Evolutionary conservation across 495 filamentous ascomycete species (phyloP), one percentile per base, ranked within the genome.

Genomic region (Peziza echinospora): DNA sequence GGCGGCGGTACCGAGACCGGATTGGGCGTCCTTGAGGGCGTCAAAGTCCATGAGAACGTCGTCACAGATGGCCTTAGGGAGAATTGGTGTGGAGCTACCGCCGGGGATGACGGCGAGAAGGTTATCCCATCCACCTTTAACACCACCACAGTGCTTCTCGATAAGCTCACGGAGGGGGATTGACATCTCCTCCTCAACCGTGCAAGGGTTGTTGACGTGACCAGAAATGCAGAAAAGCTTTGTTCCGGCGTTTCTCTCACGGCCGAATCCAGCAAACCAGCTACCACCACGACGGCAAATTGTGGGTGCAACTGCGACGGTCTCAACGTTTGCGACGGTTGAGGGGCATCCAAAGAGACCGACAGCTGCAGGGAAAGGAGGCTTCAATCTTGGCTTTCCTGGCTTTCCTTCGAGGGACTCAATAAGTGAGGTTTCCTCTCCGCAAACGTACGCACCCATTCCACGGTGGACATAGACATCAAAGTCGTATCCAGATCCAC

Each of bases 1-100:
- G 47, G 89, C 89, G 5, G 89, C 89, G n/a, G 89, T 97, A 49
- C 89, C 89, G 9, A 97, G 75, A 71, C 89, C 89, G 37, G 82
- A 84, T 63, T 97, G 89, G 51, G 77, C 85, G 67, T 96, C 89
- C 71, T 97, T 97, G 46, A 97, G 73, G 17, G 82, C 87, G 62
- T 97, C 89, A 62, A 96, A 97, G 65, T 97, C 89, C 89, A 97
- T 97, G 39, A 96, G 67, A 66, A 94, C 86, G 59, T 91, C 74
- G 60, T 93, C 84, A 60, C 86, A 93, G 41, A 89, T 66, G 30
- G 63, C 61, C 67, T 82, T 87, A 47, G 89, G 86, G 42, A 97
- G 70, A 55, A 97, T 86, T 19, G 89, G 89, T 1, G 89, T 97
- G 22, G 89, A 97, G 3, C 84, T 92, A 52, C 89, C 89, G 58